These are phyloP conservation scores for Cornus controversa DNA, from an alignment of 148 eudicot species.

Conservation along the genomic window DNA sequence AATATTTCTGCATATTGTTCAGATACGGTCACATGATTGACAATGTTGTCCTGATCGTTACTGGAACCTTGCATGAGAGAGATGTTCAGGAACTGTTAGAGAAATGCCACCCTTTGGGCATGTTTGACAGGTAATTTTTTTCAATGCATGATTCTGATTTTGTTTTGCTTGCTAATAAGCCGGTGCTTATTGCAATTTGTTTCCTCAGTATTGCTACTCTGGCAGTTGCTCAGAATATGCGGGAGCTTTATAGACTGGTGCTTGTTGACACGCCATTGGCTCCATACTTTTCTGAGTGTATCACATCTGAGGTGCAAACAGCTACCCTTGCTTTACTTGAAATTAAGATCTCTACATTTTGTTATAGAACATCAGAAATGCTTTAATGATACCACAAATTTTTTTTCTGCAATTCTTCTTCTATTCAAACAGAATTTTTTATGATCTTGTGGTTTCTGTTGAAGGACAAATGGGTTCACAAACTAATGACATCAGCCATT, in stretches of 20 bases:
- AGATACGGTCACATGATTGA: conserved; percentile 99
- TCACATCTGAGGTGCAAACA: conserved; percentile 80
- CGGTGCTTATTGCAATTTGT: conserved; percentile 5
- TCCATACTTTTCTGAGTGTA: conserved; percentile 95
- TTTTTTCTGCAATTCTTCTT: neutral
- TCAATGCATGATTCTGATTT: conserved; percentile 9
- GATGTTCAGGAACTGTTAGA: conserved; percentile 95
- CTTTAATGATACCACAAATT: neutral
- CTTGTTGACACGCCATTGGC: conserved; percentile 98
- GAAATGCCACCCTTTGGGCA: conserved; percentile 96
- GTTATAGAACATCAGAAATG: neutral
- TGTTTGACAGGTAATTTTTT: conserved; percentile 82
- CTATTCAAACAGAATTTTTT: neutral
- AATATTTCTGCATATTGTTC: conserved; percentile 16
- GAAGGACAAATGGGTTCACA: neutral
- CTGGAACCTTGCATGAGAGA: conserved; percentile 99
- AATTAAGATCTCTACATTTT: too few relatives aligned
- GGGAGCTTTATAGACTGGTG: conserved; percentile 90
- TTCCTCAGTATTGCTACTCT: conserved; percentile 83
- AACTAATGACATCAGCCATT: too few relatives aligned
- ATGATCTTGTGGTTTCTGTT: neutral
- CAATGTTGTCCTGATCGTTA: conserved; percentile 94
- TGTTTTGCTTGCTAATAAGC: conserved; percentile 12
- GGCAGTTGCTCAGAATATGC: conserved; percentile 98
- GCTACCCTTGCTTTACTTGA: too few relatives aligned